Base-by-base conservation (phyloP, 2,329 filamentous ascomycete species). In the Xylogone sp. region DNA sequence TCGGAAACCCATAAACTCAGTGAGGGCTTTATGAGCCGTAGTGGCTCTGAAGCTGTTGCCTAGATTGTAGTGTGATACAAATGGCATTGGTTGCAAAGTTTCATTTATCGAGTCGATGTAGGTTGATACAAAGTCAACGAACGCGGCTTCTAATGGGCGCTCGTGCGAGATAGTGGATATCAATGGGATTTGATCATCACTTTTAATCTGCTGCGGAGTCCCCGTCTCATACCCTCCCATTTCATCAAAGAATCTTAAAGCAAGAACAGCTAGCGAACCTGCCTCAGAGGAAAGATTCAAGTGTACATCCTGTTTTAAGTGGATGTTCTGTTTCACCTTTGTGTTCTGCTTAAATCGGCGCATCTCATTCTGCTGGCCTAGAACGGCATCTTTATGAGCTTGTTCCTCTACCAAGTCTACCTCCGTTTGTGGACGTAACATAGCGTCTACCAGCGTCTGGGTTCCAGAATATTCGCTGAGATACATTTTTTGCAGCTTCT, bases 51-150 rank as follows among this genome's bases (percentile, higher is more conserved):
- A 78, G 0, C 69, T 71, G 1, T 77, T 63, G 56, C 79, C 76
- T 0, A 76, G 76, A 49, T 79, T 73, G 45, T 77, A 74, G 59
- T 77, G 75, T 18, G 81, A 77, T 51, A 71, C 71, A 42, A 75
- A 71, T 61, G 75, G 78, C 51, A 80, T 64, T 3, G 63, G 64
- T 63, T 75, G 74, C 13, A 80, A 60, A 2, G 60, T 60, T 8
- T 66, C 59, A 21, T 66, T 70, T 16, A 75, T 62, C 12, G 54
- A 60, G 42, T 77, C 68, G 8, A 75, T 67, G 27, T 70, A 68
- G 1, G 58, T 62, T 0, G 68, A 71, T 21, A 75, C 56, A 48
- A 66, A 68, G 19, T 65, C 53, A 48, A 71, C 6, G 24, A 39
- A 39, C 4, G 8, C n/a, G 34, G 5, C 34, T 6, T 6, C 13